Conservation (phyloP, 495 filamentous ascomycete species). For the Hypoxylon subgilvum region DNA sequence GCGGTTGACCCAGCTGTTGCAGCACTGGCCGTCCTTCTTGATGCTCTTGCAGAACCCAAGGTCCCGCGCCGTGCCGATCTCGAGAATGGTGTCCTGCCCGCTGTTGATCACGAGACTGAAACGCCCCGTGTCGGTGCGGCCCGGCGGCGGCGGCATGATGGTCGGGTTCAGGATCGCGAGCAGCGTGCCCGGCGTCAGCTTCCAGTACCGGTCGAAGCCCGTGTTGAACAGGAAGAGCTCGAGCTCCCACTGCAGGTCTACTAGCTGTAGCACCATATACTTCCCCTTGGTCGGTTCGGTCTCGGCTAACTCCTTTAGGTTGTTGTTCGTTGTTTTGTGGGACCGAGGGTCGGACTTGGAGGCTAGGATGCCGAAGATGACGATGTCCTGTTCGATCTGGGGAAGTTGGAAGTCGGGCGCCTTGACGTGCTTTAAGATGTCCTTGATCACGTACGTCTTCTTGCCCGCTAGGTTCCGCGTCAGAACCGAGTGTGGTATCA, state of each 20-base stretch:
- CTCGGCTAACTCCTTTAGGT: slow-evolving; percentile 36
- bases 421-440: slow-evolving; percentile 80
- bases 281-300: slow-evolving; percentile 65
- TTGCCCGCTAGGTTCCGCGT: slow-evolving; percentile 77
- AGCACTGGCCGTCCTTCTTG: slow-evolving; percentile 82
- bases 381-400: slow-evolving; percentile 81
- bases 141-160: slow-evolving; percentile 81
- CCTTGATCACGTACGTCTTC: slow-evolving; percentile 77
- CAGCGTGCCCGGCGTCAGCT: slow-evolving; percentile 81
- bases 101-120: slow-evolving; percentile 84
- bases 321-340: slow-evolving; percentile 63
- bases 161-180: slow-evolving; percentile 92
- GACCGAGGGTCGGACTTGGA: slow-evolving; percentile 80
- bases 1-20: slow-evolving; percentile 83
- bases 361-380: slow-evolving; percentile 85
- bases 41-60: slow-evolving; percentile 85
- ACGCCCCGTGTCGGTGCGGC: slow-evolving; percentile 72
- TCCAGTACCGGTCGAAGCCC: slow-evolving; percentile 90
- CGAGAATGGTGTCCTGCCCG: slow-evolving; percentile 85
- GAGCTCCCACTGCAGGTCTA: slow-evolving; percentile 88
- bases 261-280: slow-evolving; percentile 89
- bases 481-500: slow-evolving; percentile 81
- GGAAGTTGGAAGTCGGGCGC: slow-evolving; percentile 84
- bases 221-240: slow-evolving; percentile 91
- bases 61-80: slow-evolving; percentile 84